These are phyloP conservation scores for Suillus cothurnatus DNA, from an alignment of 768 basidiomycete genomes.

Conservation along the genomic window DNA sequence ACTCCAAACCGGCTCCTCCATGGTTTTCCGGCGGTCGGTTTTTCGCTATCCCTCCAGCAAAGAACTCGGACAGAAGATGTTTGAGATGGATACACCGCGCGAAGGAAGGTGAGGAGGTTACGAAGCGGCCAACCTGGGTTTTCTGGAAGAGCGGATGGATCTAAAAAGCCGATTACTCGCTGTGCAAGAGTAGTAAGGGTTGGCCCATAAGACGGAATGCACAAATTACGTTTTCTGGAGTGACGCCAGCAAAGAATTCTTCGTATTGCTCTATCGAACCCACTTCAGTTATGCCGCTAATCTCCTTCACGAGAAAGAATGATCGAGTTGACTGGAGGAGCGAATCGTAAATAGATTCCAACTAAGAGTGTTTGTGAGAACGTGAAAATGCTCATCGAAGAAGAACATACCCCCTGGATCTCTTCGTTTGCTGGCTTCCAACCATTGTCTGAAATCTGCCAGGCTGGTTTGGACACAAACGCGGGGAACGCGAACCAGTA, in stretches of 20 bases:
- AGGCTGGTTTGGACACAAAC: slow-evolving; percentile 84
- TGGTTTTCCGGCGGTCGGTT: slow-evolving; percentile 37
- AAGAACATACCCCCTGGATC: slow-evolving; percentile 30
- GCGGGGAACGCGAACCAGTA: slow-evolving; percentile 99
- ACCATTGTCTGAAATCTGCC: slow-evolving; percentile 73
- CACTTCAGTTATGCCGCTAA: slow-evolving; percentile 40
- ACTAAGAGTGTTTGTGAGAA: slow-evolving; percentile 34
- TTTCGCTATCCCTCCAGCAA: slow-evolving; percentile 73
- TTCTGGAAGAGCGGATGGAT: slow-evolving; percentile 76
- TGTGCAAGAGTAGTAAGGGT: slow-evolving; percentile 21
- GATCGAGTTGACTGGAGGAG: slow-evolving; percentile 45
- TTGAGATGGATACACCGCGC: slow-evolving; percentile 53
- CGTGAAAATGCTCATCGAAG: background rate
- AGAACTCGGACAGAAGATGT: slow-evolving; percentile 61
- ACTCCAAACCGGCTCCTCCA: slow-evolving; percentile 71
- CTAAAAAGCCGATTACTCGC: slow-evolving; percentile 69
- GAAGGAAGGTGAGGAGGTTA: slow-evolving; percentile 85
- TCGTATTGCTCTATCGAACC: slow-evolving; percentile 59
- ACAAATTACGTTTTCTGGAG: slow-evolving; percentile 42
- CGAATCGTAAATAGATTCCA: slow-evolving; percentile 53
- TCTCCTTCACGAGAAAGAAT: slow-evolving; percentile 63
- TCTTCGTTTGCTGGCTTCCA: slow-evolving; percentile 54
- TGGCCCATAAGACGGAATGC: background rate
- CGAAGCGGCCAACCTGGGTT: slow-evolving; percentile 93
- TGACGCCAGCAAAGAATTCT: slow-evolving; percentile 54